Evolutionary conservation across 768 basidiomycete species (phyloP), one percentile per base, ranked within the genome.

Genomic region (Xanthoconium purpureum): DNA sequence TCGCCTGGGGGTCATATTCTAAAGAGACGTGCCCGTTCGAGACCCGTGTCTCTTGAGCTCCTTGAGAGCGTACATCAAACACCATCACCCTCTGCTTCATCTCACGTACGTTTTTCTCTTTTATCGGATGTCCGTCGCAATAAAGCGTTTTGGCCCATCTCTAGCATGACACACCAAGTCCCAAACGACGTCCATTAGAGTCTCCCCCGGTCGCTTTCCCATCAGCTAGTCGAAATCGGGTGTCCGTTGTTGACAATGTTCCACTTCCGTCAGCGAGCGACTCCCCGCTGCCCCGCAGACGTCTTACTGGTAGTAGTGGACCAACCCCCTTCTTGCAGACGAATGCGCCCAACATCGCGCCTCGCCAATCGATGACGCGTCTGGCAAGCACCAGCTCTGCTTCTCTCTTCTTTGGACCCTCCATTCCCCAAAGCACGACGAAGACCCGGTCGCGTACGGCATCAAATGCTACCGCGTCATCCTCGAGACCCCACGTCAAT

Each of bases 1-100:
- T 91, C 88, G 0, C 89, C 89, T 3, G 87, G 87, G 13, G 89
- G 88, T 0, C 89, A 89, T 69, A 75, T 91, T 54, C 80, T 77
- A 38, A 91, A 91, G 70, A 79, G 88, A 54, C 82, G 89, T 12
- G 89, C 88, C 1, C 83, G 87, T 12, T 83, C 87, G 29, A 78
- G 88, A 50, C 89, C 88, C 3, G 76, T 89, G 14, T 90, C 89
- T 18, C 70, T 80, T 29, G 87, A 88, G 65, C 72, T 89, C 45
- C 75, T 83, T 17, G 80, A 84, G 67, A 79, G 78, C 58, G 69
- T 75, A 50, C 74, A 73, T 52, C 74, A 76, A 15, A 75, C 78
- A 2, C 65, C 76, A 33, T 81, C 83, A 38, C 77, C 77, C 8
- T 14, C 54, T 66, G 64, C 70, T 68, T 68, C 68, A 68, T 64